phyloP scores from a whole-genome alignment of 257 asterid species.

The Solanum pinnatisectum region DNA sequence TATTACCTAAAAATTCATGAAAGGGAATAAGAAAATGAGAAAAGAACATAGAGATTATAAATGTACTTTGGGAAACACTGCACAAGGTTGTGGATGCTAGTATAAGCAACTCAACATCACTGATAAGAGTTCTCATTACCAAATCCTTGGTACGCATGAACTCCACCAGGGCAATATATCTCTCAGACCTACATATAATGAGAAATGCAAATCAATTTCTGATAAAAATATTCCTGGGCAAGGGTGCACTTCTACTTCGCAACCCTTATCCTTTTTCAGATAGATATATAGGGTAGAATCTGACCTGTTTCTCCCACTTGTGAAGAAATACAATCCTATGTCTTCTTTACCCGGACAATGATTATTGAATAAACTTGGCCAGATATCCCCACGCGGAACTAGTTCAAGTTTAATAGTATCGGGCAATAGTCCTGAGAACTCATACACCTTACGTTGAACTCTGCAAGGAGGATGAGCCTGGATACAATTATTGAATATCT shows the following conservation, averaged over 20 bases:
- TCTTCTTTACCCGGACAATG: conserved; percentile 26
- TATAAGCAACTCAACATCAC: conserved; percentile 46
- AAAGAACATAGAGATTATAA: background rate
- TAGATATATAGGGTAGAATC: background rate
- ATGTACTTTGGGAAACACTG: conserved; percentile 35
- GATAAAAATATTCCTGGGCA: background rate
- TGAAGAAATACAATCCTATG: conserved; percentile 53
- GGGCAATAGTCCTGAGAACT: conserved; percentile 45
- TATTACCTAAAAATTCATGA: background rate
- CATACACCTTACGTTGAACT: conserved; percentile 30
- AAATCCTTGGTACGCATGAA: conserved; percentile 10
- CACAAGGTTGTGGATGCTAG: conserved; percentile 44
- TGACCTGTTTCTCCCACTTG: conserved; percentile 36
- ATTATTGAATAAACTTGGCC: conserved; percentile 26
- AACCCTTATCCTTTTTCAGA: background rate
- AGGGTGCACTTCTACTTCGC: background rate
- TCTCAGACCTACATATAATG: conserved; percentile 22
- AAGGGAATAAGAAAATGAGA: background rate
- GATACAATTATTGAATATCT: conserved; percentile 15
- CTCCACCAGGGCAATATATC: conserved; percentile 33
- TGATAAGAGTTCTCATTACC: conserved; percentile 39
- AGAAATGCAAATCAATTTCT: background rate
- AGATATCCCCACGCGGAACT: conserved; percentile 22
- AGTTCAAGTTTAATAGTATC: conserved; percentile 35
- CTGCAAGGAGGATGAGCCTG: conserved; percentile 46